phyloP scores from a whole-genome alignment of 495 filamentous ascomycete genomes.

The Chaetomium tenue region DNA sequence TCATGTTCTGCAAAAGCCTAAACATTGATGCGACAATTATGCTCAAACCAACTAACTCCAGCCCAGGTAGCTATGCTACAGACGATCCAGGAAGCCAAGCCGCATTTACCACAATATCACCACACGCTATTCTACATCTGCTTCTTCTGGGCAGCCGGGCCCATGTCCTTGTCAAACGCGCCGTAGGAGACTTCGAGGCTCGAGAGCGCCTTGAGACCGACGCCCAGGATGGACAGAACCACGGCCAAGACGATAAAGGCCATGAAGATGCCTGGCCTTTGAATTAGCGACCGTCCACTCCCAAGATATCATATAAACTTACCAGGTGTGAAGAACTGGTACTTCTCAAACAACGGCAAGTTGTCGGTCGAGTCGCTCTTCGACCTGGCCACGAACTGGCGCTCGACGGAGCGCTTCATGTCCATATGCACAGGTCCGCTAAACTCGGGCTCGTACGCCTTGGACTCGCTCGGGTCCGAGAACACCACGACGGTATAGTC shows the following conservation, averaged over 20 bases:
- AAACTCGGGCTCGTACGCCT: slow-evolving; percentile 50
- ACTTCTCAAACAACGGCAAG: slow-evolving; percentile 78
- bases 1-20: slow-evolving; percentile 16
- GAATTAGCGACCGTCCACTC: neutral
- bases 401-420: slow-evolving; percentile 43
- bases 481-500: slow-evolving; percentile 51
- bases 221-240: slow-evolving; percentile 70
- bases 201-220: slow-evolving; percentile 69
- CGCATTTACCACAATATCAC: neutral
- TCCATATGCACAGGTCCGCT: slow-evolving; percentile 46
- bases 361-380: slow-evolving; percentile 30
- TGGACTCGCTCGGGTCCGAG: slow-evolving; percentile 40
- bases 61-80: slow-evolving; percentile 22
- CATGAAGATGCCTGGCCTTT: slow-evolving; percentile 65
- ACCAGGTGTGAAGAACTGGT: slow-evolving; percentile 82
- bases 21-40: slow-evolving; percentile 18
- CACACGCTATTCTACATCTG: slow-evolving; percentile 49
- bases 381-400: slow-evolving; percentile 20
- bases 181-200: slow-evolving; percentile 87
- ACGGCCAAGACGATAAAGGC: slow-evolving; percentile 60
- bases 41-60: slow-evolving; percentile 26
- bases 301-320: neutral
- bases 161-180: slow-evolving; percentile 95
- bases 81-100: slow-evolving; percentile 15
- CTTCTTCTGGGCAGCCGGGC: slow-evolving; percentile 82